Conservation (phyloP, 2,329 filamentous ascomycete species). For the Blastomyces silverae region DNA sequence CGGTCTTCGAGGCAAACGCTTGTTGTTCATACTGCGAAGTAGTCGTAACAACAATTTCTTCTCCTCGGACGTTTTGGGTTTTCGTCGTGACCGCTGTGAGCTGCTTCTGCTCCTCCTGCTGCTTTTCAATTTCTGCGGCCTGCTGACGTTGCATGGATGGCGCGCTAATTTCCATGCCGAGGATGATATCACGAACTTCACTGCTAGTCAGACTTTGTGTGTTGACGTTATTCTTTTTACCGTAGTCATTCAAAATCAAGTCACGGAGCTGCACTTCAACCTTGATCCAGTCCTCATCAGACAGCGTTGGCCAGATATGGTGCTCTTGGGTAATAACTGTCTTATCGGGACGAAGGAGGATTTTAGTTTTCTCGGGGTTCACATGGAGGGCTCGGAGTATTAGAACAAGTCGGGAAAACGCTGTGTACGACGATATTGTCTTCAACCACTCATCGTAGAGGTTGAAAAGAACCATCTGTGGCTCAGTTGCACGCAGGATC, state of each 20-base stretch:
- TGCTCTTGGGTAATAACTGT: constrained; percentile 97
- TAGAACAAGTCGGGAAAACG: constrained; percentile 88
- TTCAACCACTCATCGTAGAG: constrained; percentile 98
- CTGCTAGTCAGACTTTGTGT: constrained; percentile 92
- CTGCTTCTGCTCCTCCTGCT: constrained; percentile 93
- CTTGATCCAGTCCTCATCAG: constrained; percentile 98
- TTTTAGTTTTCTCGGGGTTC: constrained; percentile 97
- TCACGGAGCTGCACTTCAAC: constrained; percentile 95
- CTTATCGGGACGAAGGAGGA: constrained; percentile 91
- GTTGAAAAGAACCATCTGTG: constrained; percentile 99
- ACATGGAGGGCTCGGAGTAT: constrained; percentile 94
- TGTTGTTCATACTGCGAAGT: constrained; percentile 98
- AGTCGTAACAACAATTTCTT: constrained; percentile 97
- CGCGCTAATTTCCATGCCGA: constrained; percentile 99
- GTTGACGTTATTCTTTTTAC: constrained; percentile 99
- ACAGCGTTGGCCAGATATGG: constrained; percentile 93
- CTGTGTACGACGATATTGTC: constrained; percentile 96
- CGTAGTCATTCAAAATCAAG: constrained; percentile 95
- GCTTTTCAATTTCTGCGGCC: constrained; percentile 97
- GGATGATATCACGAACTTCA: constrained; percentile 95
- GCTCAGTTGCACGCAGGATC: constrained; percentile 94
- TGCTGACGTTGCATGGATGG: constrained; percentile 98
- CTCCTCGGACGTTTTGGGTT: constrained; percentile 92
- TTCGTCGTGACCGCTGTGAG: constrained; percentile 96
- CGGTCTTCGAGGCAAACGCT: constrained; percentile 96